These are phyloP conservation scores for Acorus calamus DNA, from an alignment of 106 monocot genomes.

Conservation along the genomic window DNA sequence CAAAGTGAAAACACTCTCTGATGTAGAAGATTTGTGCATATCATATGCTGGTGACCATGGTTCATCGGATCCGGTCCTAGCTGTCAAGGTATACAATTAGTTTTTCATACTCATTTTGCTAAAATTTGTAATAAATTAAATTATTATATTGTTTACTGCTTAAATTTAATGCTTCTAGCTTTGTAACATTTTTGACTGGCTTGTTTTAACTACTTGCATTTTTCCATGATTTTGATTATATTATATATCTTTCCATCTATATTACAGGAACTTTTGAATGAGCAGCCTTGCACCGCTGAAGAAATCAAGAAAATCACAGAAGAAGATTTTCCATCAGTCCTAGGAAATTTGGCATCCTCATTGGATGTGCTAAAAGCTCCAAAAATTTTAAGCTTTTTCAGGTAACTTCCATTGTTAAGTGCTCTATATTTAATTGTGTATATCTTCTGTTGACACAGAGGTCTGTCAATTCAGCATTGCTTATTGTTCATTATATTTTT, in stretches of 20 bases:
- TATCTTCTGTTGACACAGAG: too few species aligned
- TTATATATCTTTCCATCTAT: too few species aligned
- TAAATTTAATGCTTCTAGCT: too few species aligned
- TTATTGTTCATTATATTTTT: too few species aligned
- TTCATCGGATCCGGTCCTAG: slow-evolving; percentile 62
- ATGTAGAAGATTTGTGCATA: slow-evolving; percentile 77
- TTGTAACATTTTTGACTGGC: too few species aligned
- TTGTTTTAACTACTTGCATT: too few species aligned
- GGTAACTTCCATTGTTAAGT: too few species aligned
- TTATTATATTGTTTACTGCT: too few species aligned
- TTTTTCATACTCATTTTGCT: not conserved
- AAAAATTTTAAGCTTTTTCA: slow-evolving; percentile 87
- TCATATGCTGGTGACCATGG: slow-evolving; percentile 52
- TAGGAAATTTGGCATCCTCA: slow-evolving; percentile 54
- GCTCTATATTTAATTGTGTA: too few species aligned
- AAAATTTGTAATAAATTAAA: not conserved
- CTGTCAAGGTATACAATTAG: slow-evolving; percentile 93
- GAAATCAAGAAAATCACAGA: slow-evolving; percentile 71
- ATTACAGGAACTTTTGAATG: slow-evolving; percentile 70
- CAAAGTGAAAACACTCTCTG: slow-evolving; percentile 78
- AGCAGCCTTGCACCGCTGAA: slow-evolving; percentile 76
- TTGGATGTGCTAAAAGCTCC: slow-evolving; percentile 90
- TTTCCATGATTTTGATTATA: not conserved
- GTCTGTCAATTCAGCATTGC: too few species aligned
- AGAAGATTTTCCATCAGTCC: slow-evolving; percentile 56